Evolutionary conservation across 2,329 filamentous ascomycete genomes (phyloP), one percentile per base, ranked within the genome.

Genomic region (Phyllosticta citribraziliensis): DNA sequence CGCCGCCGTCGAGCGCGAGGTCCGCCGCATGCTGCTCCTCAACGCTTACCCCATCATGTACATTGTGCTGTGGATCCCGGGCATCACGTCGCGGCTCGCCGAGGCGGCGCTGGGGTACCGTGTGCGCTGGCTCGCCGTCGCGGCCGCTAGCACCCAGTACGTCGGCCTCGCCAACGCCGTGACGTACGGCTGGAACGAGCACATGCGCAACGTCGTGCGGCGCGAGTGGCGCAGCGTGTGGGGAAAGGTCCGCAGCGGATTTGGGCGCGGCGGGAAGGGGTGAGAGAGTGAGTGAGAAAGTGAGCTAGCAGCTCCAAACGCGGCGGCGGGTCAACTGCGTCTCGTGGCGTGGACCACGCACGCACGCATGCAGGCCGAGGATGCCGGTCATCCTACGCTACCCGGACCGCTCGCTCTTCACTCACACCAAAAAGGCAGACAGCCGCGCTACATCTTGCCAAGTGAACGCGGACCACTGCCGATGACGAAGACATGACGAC

Each of bases 21-120:
- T 69, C 27, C 66, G 64, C 60, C 64, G 62, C 20, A 72, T 72
- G 68, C 57, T 72, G 19, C 63, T 72, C 0, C 62, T 73, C 3
- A 73, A 72, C 56, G 69, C 70, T 8, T 73, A 73, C 52, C 71
- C 72, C 0, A 64, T 72, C 14, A 62, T 69, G 1, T 73, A 73
- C 60, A 65, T 73, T 33, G 63, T 72, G 2, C 65, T 73, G 2
- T 73, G 71, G 70, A 63, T 70, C 5, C 71, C 71, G 0, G 71
- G 70, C 9, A 72, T 72, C 10, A 56, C 63, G 9, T 67, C 67
- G 52, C 66, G 66, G 17, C 53, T 69, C 5, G 63, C 64, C 1
- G 67, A 68, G 53, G 58, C 54, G 19, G 65, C 62, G 5, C 57
- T 64, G 35, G 67, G 67, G 9, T 54, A 64, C 12, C 14, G 56